These are phyloP conservation scores for Myriosclerotinia curreyana DNA, from an alignment of 2,329 filamentous ascomycete species.

Conservation along the genomic window DNA sequence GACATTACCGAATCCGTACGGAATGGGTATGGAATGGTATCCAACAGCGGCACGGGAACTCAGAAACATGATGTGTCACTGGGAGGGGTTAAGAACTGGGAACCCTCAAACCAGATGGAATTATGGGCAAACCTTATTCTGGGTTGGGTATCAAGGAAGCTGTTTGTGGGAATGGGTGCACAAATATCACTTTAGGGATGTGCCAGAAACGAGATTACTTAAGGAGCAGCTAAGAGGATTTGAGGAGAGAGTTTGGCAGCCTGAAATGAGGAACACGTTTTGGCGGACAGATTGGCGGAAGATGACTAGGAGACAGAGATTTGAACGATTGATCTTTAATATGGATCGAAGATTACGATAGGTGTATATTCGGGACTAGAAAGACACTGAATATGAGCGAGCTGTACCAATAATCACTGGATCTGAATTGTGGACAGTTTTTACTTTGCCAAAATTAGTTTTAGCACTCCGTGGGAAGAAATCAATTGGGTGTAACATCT, in stretches of 20 bases:
- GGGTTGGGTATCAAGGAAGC: neutral
- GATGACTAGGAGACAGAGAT: neutral
- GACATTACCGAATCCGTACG: neutral
- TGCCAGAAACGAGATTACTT: neutral
- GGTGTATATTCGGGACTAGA: neutral
- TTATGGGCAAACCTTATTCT: neutral
- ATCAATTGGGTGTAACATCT: neutral
- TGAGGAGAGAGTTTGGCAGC: neutral
- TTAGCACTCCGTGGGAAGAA: neutral
- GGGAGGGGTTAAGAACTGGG: neutral
- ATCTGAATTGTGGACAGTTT: neutral
- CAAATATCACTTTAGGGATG: neutral
- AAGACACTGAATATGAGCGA: neutral
- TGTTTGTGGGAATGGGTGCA: neutral
- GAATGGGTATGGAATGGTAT: conserved; percentile 14
- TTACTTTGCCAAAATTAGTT: neutral
- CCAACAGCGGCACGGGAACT: neutral
- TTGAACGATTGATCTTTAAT: neutral
- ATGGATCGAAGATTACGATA: neutral
- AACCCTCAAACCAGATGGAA: neutral
- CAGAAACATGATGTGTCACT: neutral
- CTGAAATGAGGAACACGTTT: neutral
- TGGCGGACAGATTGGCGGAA: neutral
- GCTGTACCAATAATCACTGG: neutral
- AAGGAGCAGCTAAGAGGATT: neutral